Evolutionary conservation across 2,329 filamentous ascomycete genomes (phyloP), one percentile per base, ranked within the genome.

Genomic region (Talaromyces sp.): DNA sequence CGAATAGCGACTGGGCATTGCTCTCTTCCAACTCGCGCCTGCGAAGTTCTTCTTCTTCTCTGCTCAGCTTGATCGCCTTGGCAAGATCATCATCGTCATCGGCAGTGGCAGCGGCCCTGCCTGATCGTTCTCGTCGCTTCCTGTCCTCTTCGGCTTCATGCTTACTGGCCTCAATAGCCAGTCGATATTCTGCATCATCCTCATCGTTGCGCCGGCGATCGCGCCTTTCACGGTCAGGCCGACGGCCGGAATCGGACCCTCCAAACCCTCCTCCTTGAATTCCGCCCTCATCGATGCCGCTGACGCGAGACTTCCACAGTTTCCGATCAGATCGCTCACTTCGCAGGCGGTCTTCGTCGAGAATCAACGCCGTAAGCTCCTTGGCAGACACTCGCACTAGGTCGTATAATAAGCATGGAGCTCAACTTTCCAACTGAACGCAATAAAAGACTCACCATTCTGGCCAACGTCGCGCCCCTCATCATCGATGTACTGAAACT

Each of bases 401-500:
- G 16, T 42, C 23, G 5, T 53, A 30, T 59, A 57, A 36, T 50
- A 56, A 30, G 31, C n/a, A 50, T 47, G 5, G 5, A 12, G 3
- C 30, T n/a, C 6, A 16, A n/a, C 31, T 34, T 50, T 31, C n/a
- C 8, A 34, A 33, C 23, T 16, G 8, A 50, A 28, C 28, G 3
- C 12, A 34, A 5, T 8, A 30, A 40, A 30, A 9, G 56, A 78
- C 87, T 68, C 81, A 97, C 95, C 94, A 79, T 97, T 98, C 72
- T 96, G 92, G 60, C 95, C 95, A 56, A 99, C 95, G 74, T 99
- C 95, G 66, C 90, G 87, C 55, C 93, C 92, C 66, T 99, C 95
- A 72, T 99, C 95, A 68, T 99, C 95, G 58, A 96, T 86, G 75
- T 98, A 96, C 73, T 95, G 90, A 71, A 99, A 99, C 77, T 99